Percentiles rank a stretch among this genome's conserved stretches.
phyloP scores from a whole-genome alignment of 345 rosid species.

The Odontarrhena argentea region DNA sequence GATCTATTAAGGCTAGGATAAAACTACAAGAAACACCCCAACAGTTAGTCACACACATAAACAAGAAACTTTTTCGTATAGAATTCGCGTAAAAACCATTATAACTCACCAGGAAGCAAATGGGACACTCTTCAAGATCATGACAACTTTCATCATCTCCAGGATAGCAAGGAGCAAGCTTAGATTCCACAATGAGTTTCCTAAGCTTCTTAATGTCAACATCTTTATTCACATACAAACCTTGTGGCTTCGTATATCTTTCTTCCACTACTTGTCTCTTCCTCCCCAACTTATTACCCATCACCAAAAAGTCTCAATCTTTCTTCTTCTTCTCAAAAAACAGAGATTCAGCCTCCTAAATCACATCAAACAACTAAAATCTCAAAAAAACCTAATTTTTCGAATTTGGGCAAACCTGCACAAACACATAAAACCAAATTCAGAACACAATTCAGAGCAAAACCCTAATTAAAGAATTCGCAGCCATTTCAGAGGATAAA shows the following conservation, averaged over 20 bases:
- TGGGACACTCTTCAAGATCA: constrained; percentile 96
- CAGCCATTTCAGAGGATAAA: constrained; percentile 1
- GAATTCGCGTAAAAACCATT: no score
- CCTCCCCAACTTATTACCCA: constrained; percentile 97
- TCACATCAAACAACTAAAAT: constrained; percentile 18
- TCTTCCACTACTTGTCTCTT: constrained; percentile 90
- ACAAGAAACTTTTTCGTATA: no score
- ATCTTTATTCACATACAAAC: constrained; percentile 83
- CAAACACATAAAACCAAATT: constrained; percentile 12
- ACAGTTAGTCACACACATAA: constrained; percentile 1
- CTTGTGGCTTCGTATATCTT: constrained; percentile 88
- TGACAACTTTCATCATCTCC: constrained; percentile 77
- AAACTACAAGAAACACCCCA: constrained; percentile 48
- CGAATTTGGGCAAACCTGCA: constrained; percentile 32
- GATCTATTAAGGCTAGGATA: constrained; percentile 98
- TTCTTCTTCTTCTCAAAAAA: constrained; percentile 5
- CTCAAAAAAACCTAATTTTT: constrained; percentile 17
- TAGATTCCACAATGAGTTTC: constrained; percentile 90
- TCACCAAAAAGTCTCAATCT: constrained; percentile 36
- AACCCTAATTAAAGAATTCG: constrained; percentile 19
- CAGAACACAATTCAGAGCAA: constrained; percentile 17
- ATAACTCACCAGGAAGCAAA: constrained; percentile 86
- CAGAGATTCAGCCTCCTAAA: background rate
- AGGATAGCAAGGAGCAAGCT: constrained; percentile 98
- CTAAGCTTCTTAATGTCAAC: constrained; percentile 93